These are phyloP conservation scores for Insectozyma bohioensis DNA, from an alignment of 1,139 yeast species.

Conservation along the genomic window DNA sequence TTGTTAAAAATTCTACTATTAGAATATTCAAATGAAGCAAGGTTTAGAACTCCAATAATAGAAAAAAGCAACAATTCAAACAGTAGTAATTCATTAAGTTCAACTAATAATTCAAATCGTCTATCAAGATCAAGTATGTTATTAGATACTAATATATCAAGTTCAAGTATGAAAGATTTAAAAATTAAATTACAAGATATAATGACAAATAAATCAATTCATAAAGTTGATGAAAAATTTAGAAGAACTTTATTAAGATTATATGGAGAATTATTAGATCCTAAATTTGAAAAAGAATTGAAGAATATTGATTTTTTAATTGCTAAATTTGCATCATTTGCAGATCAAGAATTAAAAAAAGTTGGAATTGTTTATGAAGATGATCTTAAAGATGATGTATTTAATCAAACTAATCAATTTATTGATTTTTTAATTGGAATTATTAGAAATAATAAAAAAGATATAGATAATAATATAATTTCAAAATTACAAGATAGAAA, in stretches of 20 bases:
- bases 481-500: conserved; percentile 35
- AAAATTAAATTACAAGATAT: conserved; percentile 51
- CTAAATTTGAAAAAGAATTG: conserved; percentile 40
- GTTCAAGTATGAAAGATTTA: conserved; percentile 45
- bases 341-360: conserved; percentile 62
- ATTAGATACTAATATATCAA: conserved; percentile 39
- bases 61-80: conserved; percentile 2
- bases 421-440: conserved; percentile 53
- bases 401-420: conserved; percentile 57
- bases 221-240: conserved; percentile 34
- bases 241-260: conserved; percentile 53
- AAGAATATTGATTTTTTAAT: conserved; percentile 58
- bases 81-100: too few species aligned
- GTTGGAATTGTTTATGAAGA: conserved; percentile 39
- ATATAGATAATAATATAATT: conserved; percentile 37
- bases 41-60: conserved; percentile 47
- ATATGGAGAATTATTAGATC: conserved; percentile 61
- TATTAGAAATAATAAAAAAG: conserved; percentile 45
- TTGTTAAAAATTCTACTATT: conserved; percentile 51
- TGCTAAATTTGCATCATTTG: conserved; percentile 62
- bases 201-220: conserved; percentile 55
- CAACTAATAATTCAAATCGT: conserved; percentile 1
- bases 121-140: conserved; percentile 9
- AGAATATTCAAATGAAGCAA: conserved; percentile 58
- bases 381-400: conserved; percentile 48